A percentile compares a stretch with the other conserved stretches of the same genome.
phyloP scores from a whole-genome alignment of 805 yeast species.

The Candida taoyuanica region DNA sequence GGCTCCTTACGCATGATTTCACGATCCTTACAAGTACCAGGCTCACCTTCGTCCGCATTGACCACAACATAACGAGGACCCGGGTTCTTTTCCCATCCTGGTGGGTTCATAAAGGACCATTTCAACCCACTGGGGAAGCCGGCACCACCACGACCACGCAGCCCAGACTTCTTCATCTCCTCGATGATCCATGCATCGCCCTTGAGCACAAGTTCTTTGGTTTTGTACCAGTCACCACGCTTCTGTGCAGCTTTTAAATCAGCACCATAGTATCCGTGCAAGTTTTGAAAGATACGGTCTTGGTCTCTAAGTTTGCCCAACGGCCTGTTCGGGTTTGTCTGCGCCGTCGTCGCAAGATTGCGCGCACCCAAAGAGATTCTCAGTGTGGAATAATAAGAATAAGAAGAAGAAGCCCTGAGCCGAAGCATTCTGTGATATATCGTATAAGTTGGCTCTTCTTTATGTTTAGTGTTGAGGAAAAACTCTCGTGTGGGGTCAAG shows the following conservation, averaged over 20 bases:
- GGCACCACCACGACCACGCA: constrained; percentile 92
- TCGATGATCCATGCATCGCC: constrained; percentile 90
- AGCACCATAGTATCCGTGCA: constrained; percentile 69
- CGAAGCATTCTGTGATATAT: too few relatives aligned
- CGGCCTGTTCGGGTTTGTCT: constrained; percentile 44
- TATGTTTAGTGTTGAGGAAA: too few relatives aligned
- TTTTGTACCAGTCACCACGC: constrained; percentile 91
- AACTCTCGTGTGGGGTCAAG: too few relatives aligned
- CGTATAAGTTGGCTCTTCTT: too few relatives aligned
- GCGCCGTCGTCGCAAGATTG: constrained; percentile 38
- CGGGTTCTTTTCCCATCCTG: constrained; percentile 86
- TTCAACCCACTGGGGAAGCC: constrained; percentile 89
- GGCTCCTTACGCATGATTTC: constrained; percentile 90
- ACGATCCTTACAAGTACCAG: constrained; percentile 91
- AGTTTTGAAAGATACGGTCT: constrained; percentile 84
- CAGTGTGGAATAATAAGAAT: too few relatives aligned
- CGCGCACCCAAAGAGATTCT: constrained; percentile 9
- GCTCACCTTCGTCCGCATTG: constrained; percentile 94
- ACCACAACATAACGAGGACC: constrained; percentile 90
- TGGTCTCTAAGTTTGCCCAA: constrained; percentile 77
- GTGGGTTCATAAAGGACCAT: constrained; percentile 94
- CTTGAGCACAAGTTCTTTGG: constrained; percentile 76
- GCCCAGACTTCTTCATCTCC: constrained; percentile 78
- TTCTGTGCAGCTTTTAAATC: constrained; percentile 69
- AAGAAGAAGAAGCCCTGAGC: too few relatives aligned